Evolutionary conservation across 768 basidiomycete genomes (phyloP).

Genomic region (Mrakia hoshinonis): DNA sequence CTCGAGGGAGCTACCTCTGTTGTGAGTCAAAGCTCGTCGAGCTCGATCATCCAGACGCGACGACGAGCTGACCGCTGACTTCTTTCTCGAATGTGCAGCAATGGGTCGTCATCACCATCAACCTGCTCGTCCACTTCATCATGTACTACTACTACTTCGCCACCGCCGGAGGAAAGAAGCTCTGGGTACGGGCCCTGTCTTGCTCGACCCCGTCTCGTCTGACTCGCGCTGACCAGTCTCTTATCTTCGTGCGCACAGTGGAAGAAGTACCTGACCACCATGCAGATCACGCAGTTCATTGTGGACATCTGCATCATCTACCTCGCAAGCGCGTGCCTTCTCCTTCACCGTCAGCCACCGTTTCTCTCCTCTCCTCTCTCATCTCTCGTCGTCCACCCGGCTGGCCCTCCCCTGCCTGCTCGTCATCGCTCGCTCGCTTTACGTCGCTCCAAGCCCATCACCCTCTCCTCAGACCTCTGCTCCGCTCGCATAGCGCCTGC

Average conservation of each 20-base stretch:
- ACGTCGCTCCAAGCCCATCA: background rate
- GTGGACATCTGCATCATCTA: slow-evolving; percentile 85
- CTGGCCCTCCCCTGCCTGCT: slow-evolving; percentile 3
- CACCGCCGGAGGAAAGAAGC: slow-evolving; percentile 88
- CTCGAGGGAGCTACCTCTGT: slow-evolving; percentile 89
- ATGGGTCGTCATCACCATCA: slow-evolving; percentile 88
- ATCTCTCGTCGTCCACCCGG: background rate
- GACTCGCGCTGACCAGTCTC: too few relatives aligned
- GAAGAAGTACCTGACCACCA: slow-evolving; percentile 94
- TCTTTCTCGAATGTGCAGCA: slow-evolving; percentile 51
- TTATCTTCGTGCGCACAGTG: slow-evolving; percentile 56
- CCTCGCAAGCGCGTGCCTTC: slow-evolving; percentile 72
- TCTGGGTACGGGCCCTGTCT: slow-evolving; percentile 58
- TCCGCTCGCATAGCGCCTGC: slow-evolving; percentile 30
- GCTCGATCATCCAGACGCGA: background rate
- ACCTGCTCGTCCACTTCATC: slow-evolving; percentile 85
- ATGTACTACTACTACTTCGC: slow-evolving; percentile 99
- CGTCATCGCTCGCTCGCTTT: background rate
- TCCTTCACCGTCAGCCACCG: slow-evolving; percentile 25
- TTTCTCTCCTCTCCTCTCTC: slow-evolving; percentile 22
- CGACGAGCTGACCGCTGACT: slow-evolving; percentile 16
- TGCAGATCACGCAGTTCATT: slow-evolving; percentile 95
- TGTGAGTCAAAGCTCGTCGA: slow-evolving; percentile 48
- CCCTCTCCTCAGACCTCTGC: background rate
- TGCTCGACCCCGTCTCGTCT: background rate